phyloP scores from a whole-genome alignment of 2,329 filamentous ascomycete genomes.

The Aspergillus sp. region DNA sequence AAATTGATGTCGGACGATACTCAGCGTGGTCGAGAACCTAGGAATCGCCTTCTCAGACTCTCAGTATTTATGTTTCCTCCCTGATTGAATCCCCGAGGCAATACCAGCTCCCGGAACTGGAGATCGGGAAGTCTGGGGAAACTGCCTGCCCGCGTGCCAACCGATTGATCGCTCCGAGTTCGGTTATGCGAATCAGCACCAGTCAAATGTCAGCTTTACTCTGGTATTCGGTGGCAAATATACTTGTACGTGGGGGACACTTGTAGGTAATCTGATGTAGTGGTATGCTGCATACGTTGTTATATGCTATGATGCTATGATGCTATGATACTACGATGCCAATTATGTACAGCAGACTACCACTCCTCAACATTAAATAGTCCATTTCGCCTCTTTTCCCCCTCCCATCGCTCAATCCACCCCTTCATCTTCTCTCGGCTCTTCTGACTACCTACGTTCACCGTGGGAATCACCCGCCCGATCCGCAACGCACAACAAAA shows the following conservation, averaged over 20 bases:
- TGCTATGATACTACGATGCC: background rate
- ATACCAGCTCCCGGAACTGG: constrained; percentile 12
- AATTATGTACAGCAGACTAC: constrained; percentile 20
- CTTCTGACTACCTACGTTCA: constrained; percentile 68
- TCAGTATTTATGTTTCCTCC: background rate
- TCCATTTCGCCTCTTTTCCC: constrained; percentile 57
- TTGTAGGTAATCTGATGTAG: too few relatives aligned
- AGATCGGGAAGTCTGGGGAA: constrained; percentile 17
- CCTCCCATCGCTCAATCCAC: constrained; percentile 60
- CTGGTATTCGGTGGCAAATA: background rate
- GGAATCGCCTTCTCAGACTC: too few relatives aligned
- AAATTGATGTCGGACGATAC: too few relatives aligned
- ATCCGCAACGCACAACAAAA: constrained; percentile 85
- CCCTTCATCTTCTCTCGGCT: constrained; percentile 59
- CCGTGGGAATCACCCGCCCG: constrained; percentile 85
- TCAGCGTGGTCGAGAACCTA: too few relatives aligned
- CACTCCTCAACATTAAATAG: constrained; percentile 39
- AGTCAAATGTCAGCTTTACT: background rate
- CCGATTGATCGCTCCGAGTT: constrained; percentile 12
- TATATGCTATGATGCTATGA: background rate
- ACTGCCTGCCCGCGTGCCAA: constrained; percentile 3
- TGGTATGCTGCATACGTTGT: background rate
- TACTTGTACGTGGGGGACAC: background rate
- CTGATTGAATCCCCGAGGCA: constrained; percentile 17
- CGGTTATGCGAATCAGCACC: background rate